These are phyloP conservation scores for Heimioporus sp. DNA, from an alignment of 768 basidiomycete genomes.

Conservation along the genomic window DNA sequence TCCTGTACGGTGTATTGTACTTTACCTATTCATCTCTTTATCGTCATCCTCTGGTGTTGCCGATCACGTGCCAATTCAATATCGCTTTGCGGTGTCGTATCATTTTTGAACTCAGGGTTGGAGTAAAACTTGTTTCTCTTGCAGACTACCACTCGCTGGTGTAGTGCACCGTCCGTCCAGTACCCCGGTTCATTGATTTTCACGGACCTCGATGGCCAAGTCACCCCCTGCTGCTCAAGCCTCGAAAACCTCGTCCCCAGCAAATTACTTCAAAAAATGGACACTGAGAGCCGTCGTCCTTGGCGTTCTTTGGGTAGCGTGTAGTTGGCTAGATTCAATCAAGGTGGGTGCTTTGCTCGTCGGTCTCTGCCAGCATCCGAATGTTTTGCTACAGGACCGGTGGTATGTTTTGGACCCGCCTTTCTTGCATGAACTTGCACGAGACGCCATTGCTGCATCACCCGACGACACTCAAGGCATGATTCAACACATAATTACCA, in stretches of 20 bases:
- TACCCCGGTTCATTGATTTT: background rate
- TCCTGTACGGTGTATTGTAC: conserved; percentile 32
- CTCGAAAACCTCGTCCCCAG: background rate
- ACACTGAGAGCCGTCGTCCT: conserved; percentile 24
- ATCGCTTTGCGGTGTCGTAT: background rate
- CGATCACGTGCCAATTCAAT: background rate
- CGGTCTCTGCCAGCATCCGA: background rate
- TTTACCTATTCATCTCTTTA: conserved; percentile 27
- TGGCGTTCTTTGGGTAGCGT: conserved; percentile 34
- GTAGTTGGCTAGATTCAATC: conserved; percentile 56
- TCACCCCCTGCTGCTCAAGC: background rate
- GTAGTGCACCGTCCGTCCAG: background rate
- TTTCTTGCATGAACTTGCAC: conserved; percentile 68
- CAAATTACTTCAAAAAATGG: conserved; percentile 32
- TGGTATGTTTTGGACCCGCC: conserved; percentile 87
- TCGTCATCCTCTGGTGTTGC: background rate
- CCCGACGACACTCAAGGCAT: conserved; percentile 69
- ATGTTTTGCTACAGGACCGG: conserved; percentile 49
- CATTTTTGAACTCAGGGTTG: background rate
- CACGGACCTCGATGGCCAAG: conserved; percentile 18
- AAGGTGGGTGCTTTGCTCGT: conserved; percentile 43
- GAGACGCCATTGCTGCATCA: conserved; percentile 66
- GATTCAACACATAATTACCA: conserved; percentile 76
- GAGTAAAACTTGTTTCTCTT: too few species aligned
- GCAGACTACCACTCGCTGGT: too few species aligned